Base-by-base conservation (phyloP, 2,329 filamentous ascomycete species). In the Leptographium flavum region DNA sequence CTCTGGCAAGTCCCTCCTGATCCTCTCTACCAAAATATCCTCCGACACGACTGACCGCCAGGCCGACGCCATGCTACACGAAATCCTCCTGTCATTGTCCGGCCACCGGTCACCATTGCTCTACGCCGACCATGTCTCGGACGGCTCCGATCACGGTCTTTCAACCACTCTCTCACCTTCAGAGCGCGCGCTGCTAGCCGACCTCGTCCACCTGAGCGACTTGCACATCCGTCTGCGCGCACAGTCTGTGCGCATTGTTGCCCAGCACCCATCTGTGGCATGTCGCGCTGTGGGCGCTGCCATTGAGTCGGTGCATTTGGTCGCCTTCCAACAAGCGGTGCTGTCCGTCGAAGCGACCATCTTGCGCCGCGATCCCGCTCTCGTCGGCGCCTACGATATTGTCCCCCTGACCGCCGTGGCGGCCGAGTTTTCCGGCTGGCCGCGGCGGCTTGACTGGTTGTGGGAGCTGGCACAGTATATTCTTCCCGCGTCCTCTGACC, bases 11-110 rank as follows among this genome's bases (percentile, higher is more conserved):
- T 43, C 23, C n/a, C 31, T 23, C 10, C 25, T 37, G 3, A 21
- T 43, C 21, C 13, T 19, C 4, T 13, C 13, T 19, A 8, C 5
- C 7, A 9, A 7, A 15, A 15, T 28, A 14, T 10, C 28, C 22
- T 17, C 7, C 17, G n/a, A 25, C 23, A 7, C 11, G 13, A 6
- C 19, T 27, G 23, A 13, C 27, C 11, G 6, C 11, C 40, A 23
- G 28, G 9, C 21, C 30, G 9, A 11, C 35, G 28, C 54, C 54
- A 98, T 98, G 92, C 84, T 98, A 63, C 92, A 96, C 76, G 92
- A 98, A 72, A 87, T 98, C 68, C 79, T 96, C 64, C 81, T 98
- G 64, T 90, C 88, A 62, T 80, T 96, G 64, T 93, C 88, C 57
- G 90, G 92, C 54, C 86, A 96, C 66, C 83, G 85, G 52, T 95